Evolutionary conservation across 2,329 filamentous ascomycete species (phyloP), one percentile per base, ranked within the genome.

Genomic region (Fusarium sp.): DNA sequence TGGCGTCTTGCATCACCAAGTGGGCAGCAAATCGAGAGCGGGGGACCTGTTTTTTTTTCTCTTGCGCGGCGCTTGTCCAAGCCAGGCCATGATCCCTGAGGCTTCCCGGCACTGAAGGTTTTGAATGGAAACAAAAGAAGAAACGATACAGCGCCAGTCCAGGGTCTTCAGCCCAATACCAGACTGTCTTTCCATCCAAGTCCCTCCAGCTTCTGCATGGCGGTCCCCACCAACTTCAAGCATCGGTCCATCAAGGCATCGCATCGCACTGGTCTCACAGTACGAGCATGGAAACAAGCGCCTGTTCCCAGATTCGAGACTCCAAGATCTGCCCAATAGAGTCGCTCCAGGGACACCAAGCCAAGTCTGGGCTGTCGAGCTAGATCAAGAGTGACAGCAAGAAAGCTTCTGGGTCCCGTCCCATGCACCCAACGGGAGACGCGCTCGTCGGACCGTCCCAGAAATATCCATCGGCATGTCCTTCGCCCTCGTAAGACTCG

Each of bases 1-100:
- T 48, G 63, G 68, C 66, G 50, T 67, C 62, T 69, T 75, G 62
- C 72, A 75, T 70, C 70, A 73, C 67, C 41, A 39, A 39, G 37
- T 62, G 60, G 59, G 64, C 59, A 63, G 64, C 43, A 35, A 60
- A 56, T 57, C 34, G 43, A 72, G 43, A 58, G 72, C 63, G 70
- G 73, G 73, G 73, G 23, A 10, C 16, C 20, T 58, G 6, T 58
- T 39, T 67, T 48, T 43, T 27, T 66, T 41, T 32, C 57, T 63
- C 43, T 74, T 72, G 37, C 61, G 61, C 35, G 52, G 52, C 34
- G 25, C 41, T 58, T 34, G 59, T 27, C 56, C 41, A 56, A 61
- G 59, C 39, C 64, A 66, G 45, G 61, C 34, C 37, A 64, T 41
- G 45, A 72, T 63, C 72, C 72, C 65, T 74, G 72, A 58, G 54